These are phyloP conservation scores for Kickxella alabastrina DNA, from an alignment of 192 early-diverging fungal genomes.

Conservation along the genomic window DNA sequence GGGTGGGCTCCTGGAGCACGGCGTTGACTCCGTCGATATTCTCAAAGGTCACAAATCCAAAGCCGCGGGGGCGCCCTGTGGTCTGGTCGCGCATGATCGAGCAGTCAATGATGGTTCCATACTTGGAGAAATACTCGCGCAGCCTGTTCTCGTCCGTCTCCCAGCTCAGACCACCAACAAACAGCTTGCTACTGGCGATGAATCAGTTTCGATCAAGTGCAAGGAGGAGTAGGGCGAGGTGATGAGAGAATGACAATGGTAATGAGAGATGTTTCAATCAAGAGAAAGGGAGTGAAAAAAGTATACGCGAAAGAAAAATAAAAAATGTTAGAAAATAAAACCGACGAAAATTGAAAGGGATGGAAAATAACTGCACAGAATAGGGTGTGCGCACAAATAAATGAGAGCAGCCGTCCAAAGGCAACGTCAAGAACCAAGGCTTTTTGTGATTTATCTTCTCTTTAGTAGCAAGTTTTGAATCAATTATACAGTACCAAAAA, in stretches of 20 bases:
- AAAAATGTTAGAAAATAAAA: background rate
- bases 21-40: slow-evolving; percentile 70
- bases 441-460: no score
- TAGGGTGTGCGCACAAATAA: no score
- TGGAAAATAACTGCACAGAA: slow-evolving; percentile 1
- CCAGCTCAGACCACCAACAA: slow-evolving; percentile 84
- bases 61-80: slow-evolving; percentile 85
- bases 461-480: no score
- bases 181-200: slow-evolving; percentile 78
- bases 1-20: slow-evolving; percentile 64
- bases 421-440: no score
- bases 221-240: no score
- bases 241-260: no score
- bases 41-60: slow-evolving; percentile 93
- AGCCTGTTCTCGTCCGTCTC: slow-evolving; percentile 87
- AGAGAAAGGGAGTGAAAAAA: slow-evolving; percentile 46
- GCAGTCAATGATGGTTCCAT: slow-evolving; percentile 80
- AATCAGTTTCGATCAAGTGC: no score
- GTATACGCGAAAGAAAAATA: background rate
- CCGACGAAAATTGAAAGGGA: background rate
- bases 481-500: background rate
- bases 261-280: slow-evolving; percentile 66
- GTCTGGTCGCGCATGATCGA: slow-evolving; percentile 82
- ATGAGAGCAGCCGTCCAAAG: no score
- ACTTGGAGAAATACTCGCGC: slow-evolving; percentile 78